Evolutionary conservation across 768 basidiomycete genomes (phyloP).

Genomic region (Clathrus columnatus): DNA sequence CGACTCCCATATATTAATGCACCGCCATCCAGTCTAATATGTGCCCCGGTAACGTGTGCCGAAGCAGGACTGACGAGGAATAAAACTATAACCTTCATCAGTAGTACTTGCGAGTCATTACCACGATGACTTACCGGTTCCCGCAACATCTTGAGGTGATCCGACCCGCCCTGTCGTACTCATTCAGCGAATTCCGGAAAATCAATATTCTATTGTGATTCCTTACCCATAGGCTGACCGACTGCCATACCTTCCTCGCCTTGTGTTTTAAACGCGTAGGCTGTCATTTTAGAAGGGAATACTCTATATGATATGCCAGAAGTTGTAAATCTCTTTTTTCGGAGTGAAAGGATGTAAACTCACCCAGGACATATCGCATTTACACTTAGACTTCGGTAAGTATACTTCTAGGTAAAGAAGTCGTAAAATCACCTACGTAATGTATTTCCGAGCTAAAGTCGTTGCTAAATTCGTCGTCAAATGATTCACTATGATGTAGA

Average conservation of each 20-base stretch:
- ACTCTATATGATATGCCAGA: constrained; percentile 27
- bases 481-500: constrained; percentile 50
- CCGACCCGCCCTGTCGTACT: constrained; percentile 53
- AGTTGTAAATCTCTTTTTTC: not conserved
- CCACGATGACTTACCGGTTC: constrained; percentile 34
- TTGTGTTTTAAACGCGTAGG: constrained; percentile 48
- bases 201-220: not conserved
- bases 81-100: constrained; percentile 24
- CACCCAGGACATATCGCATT: constrained; percentile 83
- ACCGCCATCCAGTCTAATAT: constrained; percentile 68
- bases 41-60: constrained; percentile 66
- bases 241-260: constrained; percentile 43
- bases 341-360: constrained; percentile 9
- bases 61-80: constrained; percentile 66
- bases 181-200: not conserved
- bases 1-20: not conserved
- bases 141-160: constrained; percentile 57
- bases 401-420: constrained; percentile 16
- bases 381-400: constrained; percentile 38
- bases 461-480: constrained; percentile 64
- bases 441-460: constrained; percentile 47
- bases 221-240: constrained; percentile 57
- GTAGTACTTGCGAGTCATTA: not conserved
- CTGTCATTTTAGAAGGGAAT: constrained; percentile 83
- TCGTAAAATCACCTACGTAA: constrained; percentile 39